Evolutionary conservation across 2,329 filamentous ascomycete species (phyloP).

Genomic region (Paecilomyces niveus): DNA sequence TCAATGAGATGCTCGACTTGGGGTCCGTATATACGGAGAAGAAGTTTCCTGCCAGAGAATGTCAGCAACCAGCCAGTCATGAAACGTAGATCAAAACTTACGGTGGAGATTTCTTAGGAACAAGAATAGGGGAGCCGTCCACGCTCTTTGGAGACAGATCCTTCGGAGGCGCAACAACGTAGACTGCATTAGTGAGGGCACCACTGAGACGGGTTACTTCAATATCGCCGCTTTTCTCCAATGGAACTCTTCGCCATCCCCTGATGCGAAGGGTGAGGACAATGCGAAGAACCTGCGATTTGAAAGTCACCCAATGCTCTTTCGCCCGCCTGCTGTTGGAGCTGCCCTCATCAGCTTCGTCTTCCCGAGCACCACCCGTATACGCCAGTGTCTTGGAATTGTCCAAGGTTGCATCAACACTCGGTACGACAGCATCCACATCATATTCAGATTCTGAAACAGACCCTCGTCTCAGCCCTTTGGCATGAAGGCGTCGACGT

Average conservation of each 20-base stretch:
- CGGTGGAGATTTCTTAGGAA: conserved; percentile 45
- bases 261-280: conserved; percentile 84
- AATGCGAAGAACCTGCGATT: conserved; percentile 82
- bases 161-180: conserved; percentile 78
- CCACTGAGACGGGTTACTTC: conserved; percentile 58
- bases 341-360: conserved; percentile 35
- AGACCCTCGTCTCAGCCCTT: conserved; percentile 35
- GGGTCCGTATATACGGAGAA: conserved; percentile 88
- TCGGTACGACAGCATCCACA: conserved; percentile 73
- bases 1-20: conserved; percentile 96
- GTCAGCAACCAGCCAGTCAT: background rate
- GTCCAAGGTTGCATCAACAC: conserved; percentile 76
- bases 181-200: conserved; percentile 92
- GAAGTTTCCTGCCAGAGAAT: conserved; percentile 53
- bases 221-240: conserved; percentile 36
- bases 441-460: conserved; percentile 88
- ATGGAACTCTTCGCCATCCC: conserved; percentile 77
- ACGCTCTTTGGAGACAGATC: conserved; percentile 44
- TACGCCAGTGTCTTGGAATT: conserved; percentile 85
- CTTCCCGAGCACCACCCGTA: conserved; percentile 46
- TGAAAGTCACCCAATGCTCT: conserved; percentile 78
- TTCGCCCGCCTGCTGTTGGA: conserved; percentile 49
- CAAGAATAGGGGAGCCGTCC: conserved; percentile 30
- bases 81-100: conserved; percentile 29
- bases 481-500: conserved; percentile 29